Evolutionary conservation across 352 stramenopile genomes (phyloP), one percentile per base, ranked within the genome.

Genomic region (Phytopythium litorale): DNA sequence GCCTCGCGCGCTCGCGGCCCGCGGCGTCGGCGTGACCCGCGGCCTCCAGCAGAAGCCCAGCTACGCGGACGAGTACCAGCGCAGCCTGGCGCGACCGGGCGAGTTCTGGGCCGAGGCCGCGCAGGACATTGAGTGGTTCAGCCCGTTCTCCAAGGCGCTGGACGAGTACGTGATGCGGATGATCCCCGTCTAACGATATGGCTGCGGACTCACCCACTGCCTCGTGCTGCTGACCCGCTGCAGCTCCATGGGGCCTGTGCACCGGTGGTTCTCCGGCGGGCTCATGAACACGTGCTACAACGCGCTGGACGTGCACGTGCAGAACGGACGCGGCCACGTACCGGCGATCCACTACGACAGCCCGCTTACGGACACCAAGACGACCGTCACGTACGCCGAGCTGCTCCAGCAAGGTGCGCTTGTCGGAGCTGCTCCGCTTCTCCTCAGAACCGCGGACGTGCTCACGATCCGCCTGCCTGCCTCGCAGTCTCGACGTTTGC

Each of bases 261-360:
- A 66, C 37, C 63, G 60, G 37, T 88, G 80, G 80, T 89, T 88
- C 66, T 56, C 62, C 9, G 80, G 78, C 7, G 80, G 80, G 21
- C 66, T 84, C 60, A 84, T 88, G 68, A 89, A 89, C 63, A 84
- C 76, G 66, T 76, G 78, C 75, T 89, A 85, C 67, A 89, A 87
- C 48, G 70, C 72, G 48, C 60, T 89, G 25, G 80, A 89, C 60
- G 70, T 84, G 30, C 78, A 88, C 45, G 80, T 88, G 49, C 64
- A 68, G 33, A 70, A 65, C 18, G 78, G 78, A 33, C 66, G 73
- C n/a, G 82, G 81, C 46, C 65, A 88, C 38, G 65, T 71, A 25
- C 43, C 74, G 32, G 82, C 82, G 7, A 67, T 91, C 23, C 64
- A 74, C 42, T 89, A 89, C 56, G 77, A 89, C 56, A 86, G 79